Evolutionary conservation across 2,329 filamentous ascomycete species (phyloP).

Genomic region (Monosporascus sp.): DNA sequence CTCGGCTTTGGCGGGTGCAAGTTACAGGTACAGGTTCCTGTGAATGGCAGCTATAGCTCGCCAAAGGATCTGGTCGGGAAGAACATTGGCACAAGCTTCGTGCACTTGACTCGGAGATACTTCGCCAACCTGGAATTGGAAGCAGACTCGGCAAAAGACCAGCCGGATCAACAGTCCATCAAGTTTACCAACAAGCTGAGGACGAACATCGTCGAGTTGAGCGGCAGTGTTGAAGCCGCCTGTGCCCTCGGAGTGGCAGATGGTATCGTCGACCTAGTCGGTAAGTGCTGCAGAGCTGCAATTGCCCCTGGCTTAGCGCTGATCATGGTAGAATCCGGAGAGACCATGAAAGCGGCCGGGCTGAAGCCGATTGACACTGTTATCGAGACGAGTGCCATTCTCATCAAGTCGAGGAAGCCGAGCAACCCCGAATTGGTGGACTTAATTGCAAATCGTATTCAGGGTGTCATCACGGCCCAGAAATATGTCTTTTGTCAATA

Average conservation of each 20-base stretch:
- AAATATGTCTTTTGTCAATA: constrained; percentile 94
- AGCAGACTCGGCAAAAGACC: constrained; percentile 34
- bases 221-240: constrained; percentile 94
- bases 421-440: constrained; percentile 76
- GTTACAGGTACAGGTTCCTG: constrained; percentile 93
- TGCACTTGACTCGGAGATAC: constrained; percentile 74
- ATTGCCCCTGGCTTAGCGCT: neutral
- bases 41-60: constrained; percentile 66
- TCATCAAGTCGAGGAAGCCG: constrained; percentile 84
- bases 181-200: constrained; percentile 49
- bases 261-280: constrained; percentile 94
- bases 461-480: constrained; percentile 92
- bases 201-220: constrained; percentile 90
- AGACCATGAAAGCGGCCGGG: constrained; percentile 95
- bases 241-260: constrained; percentile 94
- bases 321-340: constrained; percentile 70
- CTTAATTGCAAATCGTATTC: constrained; percentile 79
- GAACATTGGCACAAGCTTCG: constrained; percentile 95
- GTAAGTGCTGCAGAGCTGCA: constrained; percentile 45
- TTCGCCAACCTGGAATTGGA: constrained; percentile 71
- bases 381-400: constrained; percentile 76
- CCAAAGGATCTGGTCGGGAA: constrained; percentile 80
- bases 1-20: constrained; percentile 87
- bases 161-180: constrained; percentile 27
- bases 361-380: constrained; percentile 93